Base-by-base conservation (phyloP, 2,329 filamentous ascomycete species). In the Keithomyces neogunnii region DNA sequence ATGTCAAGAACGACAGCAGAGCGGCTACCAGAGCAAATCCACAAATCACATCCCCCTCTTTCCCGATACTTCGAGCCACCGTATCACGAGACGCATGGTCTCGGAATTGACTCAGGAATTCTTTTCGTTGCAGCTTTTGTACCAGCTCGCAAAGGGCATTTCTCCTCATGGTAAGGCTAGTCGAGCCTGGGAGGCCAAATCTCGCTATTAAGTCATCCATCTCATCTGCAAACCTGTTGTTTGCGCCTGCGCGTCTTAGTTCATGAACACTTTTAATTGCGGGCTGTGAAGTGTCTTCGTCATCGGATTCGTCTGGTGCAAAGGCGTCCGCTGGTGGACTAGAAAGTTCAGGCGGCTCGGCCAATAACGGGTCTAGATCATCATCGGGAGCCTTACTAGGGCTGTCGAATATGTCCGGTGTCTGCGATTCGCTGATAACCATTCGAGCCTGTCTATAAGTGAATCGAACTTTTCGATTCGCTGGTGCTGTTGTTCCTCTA, bases 41-140 rank as follows among this genome's bases (percentile, higher is more conserved):
- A 48, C 77, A 76, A 36, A 86, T 69, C 28, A 76, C 57, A 62
- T 90, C 86, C 1, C 73, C 67, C 60, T 85, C 80, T 47, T 73
- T 72, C 1, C 73, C 75, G 8, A 87, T 72, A 42, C 80, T 77
- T 44, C 78, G 74, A 49, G 89, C 78, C 13, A 96, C 73, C 32
- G 78, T 79, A 50, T 82, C 77, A 55, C 89, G 86, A 51, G 86
- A 81, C 5, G 82, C 81, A 57, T 89, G 84, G 55, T 90, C 84
- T 26, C 86, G 76, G 59, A 96, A 90, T 55, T 87, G 84, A 19
- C 75, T 73, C 31, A 81, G 72, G 59, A 88, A 90, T 1, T 73
- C 73, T 59, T 83, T 82, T 47, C 84, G 72, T 47, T 77, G 75
- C 42, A 85, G 71, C 59, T 81, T 82, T 44, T 76, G 72, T 1